These are phyloP conservation scores for Penicillium malachiteum DNA, from an alignment of 495 filamentous ascomycete species.

Conservation along the genomic window DNA sequence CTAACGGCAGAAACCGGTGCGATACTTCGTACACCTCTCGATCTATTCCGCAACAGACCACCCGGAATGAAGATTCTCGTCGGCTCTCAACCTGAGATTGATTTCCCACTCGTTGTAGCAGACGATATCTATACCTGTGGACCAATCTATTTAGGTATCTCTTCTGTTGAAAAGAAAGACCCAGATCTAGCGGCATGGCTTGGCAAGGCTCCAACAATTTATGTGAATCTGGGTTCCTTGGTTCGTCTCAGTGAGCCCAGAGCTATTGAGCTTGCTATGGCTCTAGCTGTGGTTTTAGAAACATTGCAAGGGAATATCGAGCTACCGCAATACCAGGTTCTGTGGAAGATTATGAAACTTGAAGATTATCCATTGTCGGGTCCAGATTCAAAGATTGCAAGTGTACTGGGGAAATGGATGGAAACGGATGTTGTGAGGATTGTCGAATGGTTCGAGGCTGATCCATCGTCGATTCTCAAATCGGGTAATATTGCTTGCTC, in stretches of 20 bases:
- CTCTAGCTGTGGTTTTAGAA: neutral
- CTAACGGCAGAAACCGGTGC: neutral
- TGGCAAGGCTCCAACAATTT: neutral
- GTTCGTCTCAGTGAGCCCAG: neutral
- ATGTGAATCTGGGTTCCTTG: neutral
- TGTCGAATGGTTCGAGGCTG: conserved; percentile 1
- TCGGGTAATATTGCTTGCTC: neutral
- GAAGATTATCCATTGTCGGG: neutral
- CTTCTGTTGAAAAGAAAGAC: neutral
- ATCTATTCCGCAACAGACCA: neutral
- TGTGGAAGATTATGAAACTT: conserved; percentile 4
- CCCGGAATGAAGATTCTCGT: neutral
- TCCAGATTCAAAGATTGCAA: neutral
- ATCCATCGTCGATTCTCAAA: neutral
- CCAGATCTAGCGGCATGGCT: neutral
- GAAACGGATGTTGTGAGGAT: neutral
- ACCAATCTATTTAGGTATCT: neutral
- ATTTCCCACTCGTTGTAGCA: neutral
- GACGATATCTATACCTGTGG: conserved; percentile 1
- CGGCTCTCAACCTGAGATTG: neutral
- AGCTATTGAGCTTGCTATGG: neutral
- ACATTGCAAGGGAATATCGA: neutral
- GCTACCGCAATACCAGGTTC: neutral
- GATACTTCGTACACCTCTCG: neutral
- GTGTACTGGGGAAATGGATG: neutral